Percentiles rank a stretch among this genome's conserved stretches.
Evolutionary conservation across 2,329 filamentous ascomycete species (phyloP).

Genomic region (Pseudonectria foliicola): DNA sequence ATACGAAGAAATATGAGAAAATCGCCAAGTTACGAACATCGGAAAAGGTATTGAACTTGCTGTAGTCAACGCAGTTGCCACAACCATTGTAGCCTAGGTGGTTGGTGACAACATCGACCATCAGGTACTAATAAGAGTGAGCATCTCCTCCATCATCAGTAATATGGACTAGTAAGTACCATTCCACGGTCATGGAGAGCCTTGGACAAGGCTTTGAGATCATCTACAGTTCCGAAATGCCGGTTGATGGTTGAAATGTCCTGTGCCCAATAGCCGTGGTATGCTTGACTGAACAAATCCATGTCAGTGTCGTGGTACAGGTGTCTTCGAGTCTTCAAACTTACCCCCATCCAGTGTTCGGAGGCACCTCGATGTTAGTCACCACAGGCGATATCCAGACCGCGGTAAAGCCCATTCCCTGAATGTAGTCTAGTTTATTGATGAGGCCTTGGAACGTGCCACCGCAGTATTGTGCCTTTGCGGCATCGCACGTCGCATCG

Average conservation of each 20-base stretch:
- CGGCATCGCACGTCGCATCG: slow-evolving; percentile 5
- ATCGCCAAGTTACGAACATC: neutral
- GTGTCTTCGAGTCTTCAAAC: neutral
- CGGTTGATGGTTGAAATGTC: slow-evolving; percentile 9
- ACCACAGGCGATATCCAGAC: slow-evolving; percentile 12
- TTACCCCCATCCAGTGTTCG: slow-evolving; percentile 5
- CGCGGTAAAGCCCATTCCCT: slow-evolving; percentile 10
- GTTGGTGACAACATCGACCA: slow-evolving; percentile 12
- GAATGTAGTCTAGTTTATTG: slow-evolving; percentile 12
- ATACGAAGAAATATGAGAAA: neutral
- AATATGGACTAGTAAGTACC: neutral
- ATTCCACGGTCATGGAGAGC: slow-evolving; percentile 9
- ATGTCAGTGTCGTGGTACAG: neutral
- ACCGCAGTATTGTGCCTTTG: slow-evolving; percentile 7
- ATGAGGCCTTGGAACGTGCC: slow-evolving; percentile 8
- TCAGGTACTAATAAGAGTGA: slow-evolving; percentile 5
- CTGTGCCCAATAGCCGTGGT: slow-evolving; percentile 12
- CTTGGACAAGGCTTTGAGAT: slow-evolving; percentile 8
- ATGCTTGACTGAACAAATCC: slow-evolving; percentile 5
- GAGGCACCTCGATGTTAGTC: slow-evolving; percentile 8
- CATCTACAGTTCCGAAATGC: slow-evolving; percentile 8
- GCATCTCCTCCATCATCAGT: neutral
- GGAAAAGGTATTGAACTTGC: slow-evolving; percentile 6
- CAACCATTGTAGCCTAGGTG: slow-evolving; percentile 11
- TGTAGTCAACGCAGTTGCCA: slow-evolving; percentile 9